These are phyloP conservation scores for Thermochaetoides thermophila DNA, from an alignment of 495 filamentous ascomycete genomes.

Conservation along the genomic window DNA sequence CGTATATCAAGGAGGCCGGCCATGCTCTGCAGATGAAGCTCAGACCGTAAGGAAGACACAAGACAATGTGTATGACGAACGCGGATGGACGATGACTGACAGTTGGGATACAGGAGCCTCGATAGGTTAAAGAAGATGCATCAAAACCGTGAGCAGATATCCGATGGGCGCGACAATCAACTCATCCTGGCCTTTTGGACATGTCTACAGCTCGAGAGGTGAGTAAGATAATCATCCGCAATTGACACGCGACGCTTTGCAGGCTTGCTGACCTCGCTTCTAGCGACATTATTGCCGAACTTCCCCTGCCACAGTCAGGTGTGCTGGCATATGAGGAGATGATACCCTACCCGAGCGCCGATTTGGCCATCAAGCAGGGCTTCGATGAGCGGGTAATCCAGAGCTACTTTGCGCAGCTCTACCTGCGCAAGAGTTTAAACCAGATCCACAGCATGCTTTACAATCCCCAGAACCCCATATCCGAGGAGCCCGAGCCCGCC, in stretches of 20 bases:
- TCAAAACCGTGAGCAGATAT: conserved; percentile 11
- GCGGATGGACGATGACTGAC: too few relatives aligned
- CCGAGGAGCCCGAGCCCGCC: not conserved
- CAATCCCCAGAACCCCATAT: conserved; percentile 34
- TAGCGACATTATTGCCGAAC: conserved; percentile 79
- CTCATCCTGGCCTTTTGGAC: conserved; percentile 83
- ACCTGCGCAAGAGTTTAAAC: conserved; percentile 74
- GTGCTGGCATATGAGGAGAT: conserved; percentile 57
- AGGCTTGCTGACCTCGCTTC: not conserved
- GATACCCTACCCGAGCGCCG: conserved; percentile 46
- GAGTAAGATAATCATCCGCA: conserved; percentile 3
- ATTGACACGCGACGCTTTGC: not conserved
- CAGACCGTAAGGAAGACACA: conserved; percentile 48
- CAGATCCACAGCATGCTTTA: conserved; percentile 69
- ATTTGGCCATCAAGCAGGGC: conserved; percentile 24
- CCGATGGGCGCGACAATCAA: conserved; percentile 34
- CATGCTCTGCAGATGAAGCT: conserved; percentile 62
- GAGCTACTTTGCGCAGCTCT: conserved; percentile 76
- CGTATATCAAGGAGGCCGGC: conserved; percentile 70
- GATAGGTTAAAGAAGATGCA: conserved; percentile 27
- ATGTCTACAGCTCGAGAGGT: conserved; percentile 88
- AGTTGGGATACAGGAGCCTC: conserved; percentile 23
- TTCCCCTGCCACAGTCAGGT: conserved; percentile 66
- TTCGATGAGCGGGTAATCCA: conserved; percentile 46
- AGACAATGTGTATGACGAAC: too few relatives aligned